A percentile compares a stretch with the other conserved stretches of the same genome.
These are phyloP conservation scores for Sicyos baderoa DNA, from an alignment of 306 rosid species.

Conservation along the genomic window DNA sequence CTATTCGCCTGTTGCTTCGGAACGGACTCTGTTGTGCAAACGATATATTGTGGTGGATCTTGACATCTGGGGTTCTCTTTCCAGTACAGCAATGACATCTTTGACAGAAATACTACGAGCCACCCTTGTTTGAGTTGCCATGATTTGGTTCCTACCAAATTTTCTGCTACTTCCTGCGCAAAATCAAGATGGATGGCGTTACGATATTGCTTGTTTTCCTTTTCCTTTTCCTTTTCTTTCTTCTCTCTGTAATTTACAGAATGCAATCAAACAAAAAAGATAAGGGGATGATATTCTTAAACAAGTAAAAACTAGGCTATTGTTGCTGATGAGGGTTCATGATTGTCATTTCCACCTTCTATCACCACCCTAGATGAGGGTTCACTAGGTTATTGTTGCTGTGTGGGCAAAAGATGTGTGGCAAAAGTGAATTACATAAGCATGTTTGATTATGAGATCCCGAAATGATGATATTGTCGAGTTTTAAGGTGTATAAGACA, in stretches of 20 bases:
- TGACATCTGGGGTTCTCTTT: slow-evolving; percentile 95
- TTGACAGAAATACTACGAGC: slow-evolving; percentile 59
- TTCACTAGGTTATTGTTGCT: too few species aligned
- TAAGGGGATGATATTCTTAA: neutral
- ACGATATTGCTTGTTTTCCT: too few species aligned
- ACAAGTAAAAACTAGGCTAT: neutral
- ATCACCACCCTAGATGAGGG: too few species aligned
- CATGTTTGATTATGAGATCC: neutral
- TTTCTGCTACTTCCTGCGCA: slow-evolving; percentile 43
- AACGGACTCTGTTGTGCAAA: slow-evolving; percentile 48
- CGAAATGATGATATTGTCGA: neutral
- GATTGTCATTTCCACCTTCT: too few species aligned
- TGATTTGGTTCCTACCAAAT: slow-evolving; percentile 49
- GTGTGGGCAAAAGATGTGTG: neutral
- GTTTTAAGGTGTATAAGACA: slow-evolving; percentile 2
- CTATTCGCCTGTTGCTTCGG: slow-evolving; percentile 38
- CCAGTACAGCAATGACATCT: slow-evolving; percentile 80
- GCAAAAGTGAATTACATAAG: too few species aligned
- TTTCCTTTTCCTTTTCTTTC: too few species aligned
- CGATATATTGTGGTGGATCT: slow-evolving; percentile 56
- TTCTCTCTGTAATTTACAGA: neutral
- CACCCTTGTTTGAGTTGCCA: slow-evolving; percentile 38
- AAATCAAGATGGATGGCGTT: neutral
- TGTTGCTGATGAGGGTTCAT: too few species aligned
- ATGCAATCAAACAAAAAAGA: neutral